These are phyloP conservation scores for Phylloporus rhodoxanthus DNA, from an alignment of 768 basidiomycete species.

Conservation along the genomic window DNA sequence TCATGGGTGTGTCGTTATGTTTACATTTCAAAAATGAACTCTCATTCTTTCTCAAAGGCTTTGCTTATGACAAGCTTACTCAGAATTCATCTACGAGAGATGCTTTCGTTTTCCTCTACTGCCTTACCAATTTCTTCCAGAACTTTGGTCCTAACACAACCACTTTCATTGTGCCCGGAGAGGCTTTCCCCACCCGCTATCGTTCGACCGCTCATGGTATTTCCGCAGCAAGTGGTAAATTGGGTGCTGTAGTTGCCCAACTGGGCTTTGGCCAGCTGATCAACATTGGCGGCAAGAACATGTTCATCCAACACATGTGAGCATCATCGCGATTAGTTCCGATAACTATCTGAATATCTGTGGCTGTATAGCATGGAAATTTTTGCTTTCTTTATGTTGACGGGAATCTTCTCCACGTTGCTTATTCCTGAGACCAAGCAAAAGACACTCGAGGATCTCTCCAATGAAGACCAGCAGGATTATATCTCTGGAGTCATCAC, in stretches of 20 bases:
- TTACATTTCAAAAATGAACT: background rate
- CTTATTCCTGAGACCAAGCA: conserved; percentile 76
- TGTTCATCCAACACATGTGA: conserved; percentile 65
- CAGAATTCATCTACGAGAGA: conserved; percentile 38
- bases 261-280: conserved; percentile 66
- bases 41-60: conserved; percentile 39
- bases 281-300: conserved; percentile 60
- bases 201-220: conserved; percentile 83
- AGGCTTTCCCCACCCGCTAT: conserved; percentile 84
- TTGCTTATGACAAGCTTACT: conserved; percentile 55
- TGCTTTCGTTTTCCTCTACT: conserved; percentile 79
- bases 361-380: conserved; percentile 53
- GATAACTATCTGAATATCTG: conserved; percentile 2
- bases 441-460: conserved; percentile 61
- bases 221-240: conserved; percentile 75
- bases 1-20: conserved; percentile 50
- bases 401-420: conserved; percentile 75
- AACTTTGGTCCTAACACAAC: conserved; percentile 83
- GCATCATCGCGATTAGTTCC: conserved; percentile 20
- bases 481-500: conserved; percentile 39
- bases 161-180: conserved; percentile 77
- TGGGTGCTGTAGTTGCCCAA: conserved; percentile 78
- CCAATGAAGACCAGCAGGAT: conserved; percentile 60
- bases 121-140: conserved; percentile 86
- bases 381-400: conserved; percentile 83